Evolutionary conservation across 345 rosid genomes (phyloP).

Genomic region (Eucalyptus sideroxylon): DNA sequence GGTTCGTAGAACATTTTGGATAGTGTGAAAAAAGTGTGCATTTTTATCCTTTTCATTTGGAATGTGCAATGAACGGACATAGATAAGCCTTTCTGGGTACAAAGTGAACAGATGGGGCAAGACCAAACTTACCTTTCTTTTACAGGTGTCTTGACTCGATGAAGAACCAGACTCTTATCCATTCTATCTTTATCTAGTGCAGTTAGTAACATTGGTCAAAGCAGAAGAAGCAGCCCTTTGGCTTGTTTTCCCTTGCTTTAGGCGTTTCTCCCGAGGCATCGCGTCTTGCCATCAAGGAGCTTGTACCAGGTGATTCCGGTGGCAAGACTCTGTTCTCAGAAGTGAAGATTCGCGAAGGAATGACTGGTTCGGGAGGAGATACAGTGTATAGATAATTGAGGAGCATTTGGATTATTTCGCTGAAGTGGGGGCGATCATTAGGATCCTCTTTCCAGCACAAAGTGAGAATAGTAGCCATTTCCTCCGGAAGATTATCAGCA

Average conservation of each 20-base stretch:
- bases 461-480: constrained; percentile 61
- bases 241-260: constrained; percentile 42
- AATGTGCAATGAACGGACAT: background rate
- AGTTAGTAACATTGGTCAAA: constrained; percentile 59
- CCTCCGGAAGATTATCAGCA: constrained; percentile 75
- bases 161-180: background rate
- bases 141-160: background rate
- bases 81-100: background rate
- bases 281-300: constrained; percentile 71
- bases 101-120: background rate
- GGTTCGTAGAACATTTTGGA: background rate
- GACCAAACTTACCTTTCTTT: background rate
- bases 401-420: constrained; percentile 74
- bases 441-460: constrained; percentile 97
- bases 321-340: constrained; percentile 55
- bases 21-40: background rate
- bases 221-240: constrained; percentile 74
- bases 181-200: background rate
- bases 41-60: background rate
- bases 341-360: constrained; percentile 49
- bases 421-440: constrained; percentile 75
- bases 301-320: constrained; percentile 89
- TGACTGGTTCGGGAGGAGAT: constrained; percentile 38
- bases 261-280: constrained; percentile 64
- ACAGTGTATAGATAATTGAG: constrained; percentile 48